phyloP scores from a whole-genome alignment of 129 eudicot species.

The Calendula officinalis region DNA sequence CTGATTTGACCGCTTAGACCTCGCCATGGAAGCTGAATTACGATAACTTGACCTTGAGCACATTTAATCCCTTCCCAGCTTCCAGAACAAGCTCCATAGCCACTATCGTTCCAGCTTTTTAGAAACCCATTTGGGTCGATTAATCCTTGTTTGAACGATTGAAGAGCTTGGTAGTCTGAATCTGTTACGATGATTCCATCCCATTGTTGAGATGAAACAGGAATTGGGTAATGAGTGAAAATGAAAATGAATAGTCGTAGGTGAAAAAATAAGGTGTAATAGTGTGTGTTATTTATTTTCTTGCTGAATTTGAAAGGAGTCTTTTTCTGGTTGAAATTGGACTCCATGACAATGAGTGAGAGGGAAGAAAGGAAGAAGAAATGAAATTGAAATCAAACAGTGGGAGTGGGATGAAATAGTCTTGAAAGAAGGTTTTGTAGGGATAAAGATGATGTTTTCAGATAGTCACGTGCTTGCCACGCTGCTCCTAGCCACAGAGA shows the following conservation, averaged over 20 bases:
- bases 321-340: slow-evolving; percentile 10
- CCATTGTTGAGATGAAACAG: slow-evolving; percentile 27
- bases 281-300: slow-evolving; percentile 5
- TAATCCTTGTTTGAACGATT: slow-evolving; percentile 31
- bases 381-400: slow-evolving; percentile 15
- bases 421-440: slow-evolving; percentile 27
- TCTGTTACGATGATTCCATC: slow-evolving; percentile 39
- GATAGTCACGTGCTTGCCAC: slow-evolving; percentile 28
- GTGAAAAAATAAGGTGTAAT: slow-evolving; percentile 21
- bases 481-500: slow-evolving; percentile 1
- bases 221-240: slow-evolving; percentile 4
- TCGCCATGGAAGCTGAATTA: slow-evolving; percentile 86
- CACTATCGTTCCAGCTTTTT: slow-evolving; percentile 41
- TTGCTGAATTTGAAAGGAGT: slow-evolving; percentile 15
- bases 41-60: slow-evolving; percentile 92
- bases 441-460: slow-evolving; percentile 25
- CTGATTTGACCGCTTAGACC: slow-evolving; percentile 68
- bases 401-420: slow-evolving; percentile 21
- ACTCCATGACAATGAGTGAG: slow-evolving; percentile 16
- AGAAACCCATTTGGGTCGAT: slow-evolving; percentile 39
- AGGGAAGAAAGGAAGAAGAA: neutral
- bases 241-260: slow-evolving; percentile 1
- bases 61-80: slow-evolving; percentile 58
- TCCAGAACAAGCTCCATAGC: slow-evolving; percentile 45
- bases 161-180: slow-evolving; percentile 67